Percentiles rank a stretch among this genome's conserved stretches.
Conservation (phyloP, 2,329 filamentous ascomycete genomes). For the Exophiala aquamarina region DNA sequence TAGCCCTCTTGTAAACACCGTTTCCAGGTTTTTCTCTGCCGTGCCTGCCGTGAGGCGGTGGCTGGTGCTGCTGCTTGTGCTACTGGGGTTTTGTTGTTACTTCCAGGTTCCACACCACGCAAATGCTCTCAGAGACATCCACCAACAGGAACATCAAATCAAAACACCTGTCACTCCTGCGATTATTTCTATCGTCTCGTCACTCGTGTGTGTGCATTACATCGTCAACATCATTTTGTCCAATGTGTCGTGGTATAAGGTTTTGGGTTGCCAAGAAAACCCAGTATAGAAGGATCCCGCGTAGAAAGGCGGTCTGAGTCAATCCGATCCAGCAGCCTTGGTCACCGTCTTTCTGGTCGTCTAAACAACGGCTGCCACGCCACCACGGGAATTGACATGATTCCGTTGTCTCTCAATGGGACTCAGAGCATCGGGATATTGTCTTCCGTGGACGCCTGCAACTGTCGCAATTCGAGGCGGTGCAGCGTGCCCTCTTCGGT, state of each 20-base stretch:
- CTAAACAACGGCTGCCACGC: conserved; percentile 17
- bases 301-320: neutral
- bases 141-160: no score
- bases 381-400: conserved; percentile 15
- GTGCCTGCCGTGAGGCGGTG: no score
- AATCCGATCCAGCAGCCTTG: neutral
- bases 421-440: conserved; percentile 25
- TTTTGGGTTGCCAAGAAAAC: no score
- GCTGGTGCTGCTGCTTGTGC: no score
- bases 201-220: neutral
- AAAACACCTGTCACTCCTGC: neutral
- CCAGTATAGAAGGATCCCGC: no score
- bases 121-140: no score
- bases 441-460: conserved; percentile 25
- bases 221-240: neutral
- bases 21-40: no score
- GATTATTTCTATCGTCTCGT: conserved; percentile 3
- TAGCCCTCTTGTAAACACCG: no score
- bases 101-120: no score
- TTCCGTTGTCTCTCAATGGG: conserved; percentile 21
- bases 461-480: conserved; percentile 22
- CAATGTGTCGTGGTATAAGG: no score
- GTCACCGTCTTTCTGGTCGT: neutral
- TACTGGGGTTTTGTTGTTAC: no score
- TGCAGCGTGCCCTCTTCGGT: conserved; percentile 13